Base-by-base conservation (phyloP, 116 monocot genomes). In the Posidonia oceanica region DNA sequence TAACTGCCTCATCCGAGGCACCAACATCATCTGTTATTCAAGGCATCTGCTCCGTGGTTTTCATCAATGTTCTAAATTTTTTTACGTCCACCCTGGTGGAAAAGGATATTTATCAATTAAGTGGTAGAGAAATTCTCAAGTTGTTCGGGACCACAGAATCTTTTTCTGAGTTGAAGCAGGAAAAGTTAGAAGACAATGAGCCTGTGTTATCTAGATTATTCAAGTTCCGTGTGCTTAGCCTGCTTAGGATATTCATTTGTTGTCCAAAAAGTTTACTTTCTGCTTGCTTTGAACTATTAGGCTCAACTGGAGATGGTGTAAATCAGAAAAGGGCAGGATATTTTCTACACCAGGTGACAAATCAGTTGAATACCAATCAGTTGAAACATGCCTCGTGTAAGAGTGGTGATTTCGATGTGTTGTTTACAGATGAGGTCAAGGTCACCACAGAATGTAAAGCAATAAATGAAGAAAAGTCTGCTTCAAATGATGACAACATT, bases 31-130 rank as follows among this genome's bases (percentile, higher is more conserved):
- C 87, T 66, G 86, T 91, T 39, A 84, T 92, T 36, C 77, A 14
- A 51, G 89, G 89, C 38, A 92, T 97, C 54, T 97, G 92, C 64
- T 74, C 85, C 72, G 76, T 81, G 22, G 92, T 97, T 83, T 93
- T 89, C 69, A 29, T 66, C 15, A 87, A 72, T 60, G 89, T 86
- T 44, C 75, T 98, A 14, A 77, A 74, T 37, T 98, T 98, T 79
- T 87, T 98, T 63, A 75, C 70, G 71, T 89, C 90, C 39, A 75
- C 70, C 48, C 83, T 98, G 56, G 86, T 87, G 52, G 85, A 77
- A 8, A 83, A 87, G 60, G 84, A 86, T 79, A 87, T 92, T 40
- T 86, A 78, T 83, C 75, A 66, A 16, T 73, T 93, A 55, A 75
- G 77, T 64, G 61, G 23, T 15, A 66, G 51, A 14, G 73, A 83